Percentiles rank a stretch among this genome's conserved stretches.
Evolutionary conservation across 148 eudicot genomes (phyloP).

Genomic region (Fagopyrum homotropicum): DNA sequence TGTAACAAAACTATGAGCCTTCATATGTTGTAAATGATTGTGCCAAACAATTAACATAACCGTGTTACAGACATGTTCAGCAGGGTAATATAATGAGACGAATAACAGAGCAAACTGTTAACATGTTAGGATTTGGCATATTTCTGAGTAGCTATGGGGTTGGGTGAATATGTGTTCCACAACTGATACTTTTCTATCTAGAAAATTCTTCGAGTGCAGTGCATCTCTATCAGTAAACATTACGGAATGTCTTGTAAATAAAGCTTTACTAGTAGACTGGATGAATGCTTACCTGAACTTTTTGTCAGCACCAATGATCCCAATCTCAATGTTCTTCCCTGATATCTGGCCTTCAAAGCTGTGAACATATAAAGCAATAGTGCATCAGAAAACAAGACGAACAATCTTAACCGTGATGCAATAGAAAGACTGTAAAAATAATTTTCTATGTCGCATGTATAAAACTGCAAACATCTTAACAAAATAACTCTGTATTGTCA

Average conservation of each 20-base stretch:
- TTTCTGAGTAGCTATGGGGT: no score
- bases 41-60: not conserved
- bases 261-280: not conserved
- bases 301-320: constrained; percentile 72
- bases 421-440: not conserved
- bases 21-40: not conserved
- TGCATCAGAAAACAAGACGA: not conserved
- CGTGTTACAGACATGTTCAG: no score
- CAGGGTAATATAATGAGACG: no score
- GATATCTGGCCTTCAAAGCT: constrained; percentile 98
- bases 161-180: not conserved
- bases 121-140: no score
- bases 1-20: not conserved
- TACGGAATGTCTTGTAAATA: not conserved
- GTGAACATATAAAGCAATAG: not conserved
- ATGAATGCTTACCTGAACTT: constrained; percentile 57
- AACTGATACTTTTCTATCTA: not conserved
- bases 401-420: not conserved
- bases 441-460: not conserved
- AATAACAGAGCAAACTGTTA: no score
- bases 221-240: not conserved
- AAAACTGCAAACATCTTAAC: not conserved
- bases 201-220: not conserved
- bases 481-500: not conserved
- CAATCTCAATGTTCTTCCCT: constrained; percentile 89